Evolutionary conservation across 2,329 filamentous ascomycete species (phyloP), one percentile per base, ranked within the genome.

Genomic region (Cladophialophora bantiana): DNA sequence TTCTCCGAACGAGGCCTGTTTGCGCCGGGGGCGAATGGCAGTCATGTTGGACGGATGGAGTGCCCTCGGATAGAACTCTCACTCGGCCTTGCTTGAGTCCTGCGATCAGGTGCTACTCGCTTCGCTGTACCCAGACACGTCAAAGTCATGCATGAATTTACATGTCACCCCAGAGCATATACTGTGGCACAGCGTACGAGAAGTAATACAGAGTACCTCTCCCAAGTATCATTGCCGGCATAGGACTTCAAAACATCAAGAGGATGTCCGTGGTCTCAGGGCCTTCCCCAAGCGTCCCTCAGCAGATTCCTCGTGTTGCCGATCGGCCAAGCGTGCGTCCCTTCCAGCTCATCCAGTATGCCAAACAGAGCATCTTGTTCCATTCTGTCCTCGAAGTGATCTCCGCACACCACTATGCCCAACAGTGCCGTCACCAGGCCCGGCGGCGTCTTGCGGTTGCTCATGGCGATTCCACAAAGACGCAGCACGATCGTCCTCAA

Each of bases 381-480:
- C 15, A 71, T 56, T 1, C 38, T 53, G 18, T 75, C 73, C 7
- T 72, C 71, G 50, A 78, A 77, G 42, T 74, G 72, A 20, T 77
- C 76, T 2, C 76, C 76, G 64, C 76, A 77, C 71, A 77, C 75
- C 0, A 73, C 71, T 53, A 78, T 76, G 9, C 73, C 74, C 55
- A 77, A 70, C 35, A 71, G 75, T 2, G 76, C 76, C 18, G 72
- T 75, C 70, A 87, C 86, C 76, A 86, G 81, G 40, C 81, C 81
- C 0, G 87, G 86, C n/a, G 86, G 83, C 1, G 82, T 84, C 75
- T 81, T 82, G 52, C 82, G 79, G 72, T 89, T 89, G 40, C 83
- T 84, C 9, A 84, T 72, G 0, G 85, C 86, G 40, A 88, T 88
- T 1, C 87, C 87, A 70, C 86, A 89, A 1, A 89, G 76, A 20